Evolutionary conservation across 495 filamentous ascomycete genomes (phyloP).

Genomic region (Penicillium tannophilum): DNA sequence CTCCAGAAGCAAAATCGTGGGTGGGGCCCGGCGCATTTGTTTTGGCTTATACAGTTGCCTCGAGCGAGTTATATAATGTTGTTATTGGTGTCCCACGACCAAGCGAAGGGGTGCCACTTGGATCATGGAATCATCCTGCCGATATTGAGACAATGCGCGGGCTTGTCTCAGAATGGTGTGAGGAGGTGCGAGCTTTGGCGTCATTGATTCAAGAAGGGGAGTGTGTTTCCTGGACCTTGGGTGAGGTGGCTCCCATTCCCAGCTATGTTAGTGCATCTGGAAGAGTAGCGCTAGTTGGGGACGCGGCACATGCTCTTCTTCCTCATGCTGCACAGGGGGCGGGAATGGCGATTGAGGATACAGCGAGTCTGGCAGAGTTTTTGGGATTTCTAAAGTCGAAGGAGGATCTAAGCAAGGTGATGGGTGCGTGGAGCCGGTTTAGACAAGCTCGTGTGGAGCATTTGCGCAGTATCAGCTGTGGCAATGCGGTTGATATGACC

Average conservation of each 20-base stretch:
- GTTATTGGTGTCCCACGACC: slow-evolving; percentile 18
- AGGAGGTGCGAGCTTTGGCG: slow-evolving; percentile 16
- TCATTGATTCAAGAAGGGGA: slow-evolving; percentile 17
- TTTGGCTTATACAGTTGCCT: slow-evolving; percentile 17
- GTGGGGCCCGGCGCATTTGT: slow-evolving; percentile 13
- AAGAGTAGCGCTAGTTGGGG: slow-evolving; percentile 19
- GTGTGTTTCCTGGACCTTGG: slow-evolving; percentile 16
- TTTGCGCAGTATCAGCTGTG: slow-evolving; percentile 15
- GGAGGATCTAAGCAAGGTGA: slow-evolving; percentile 11
- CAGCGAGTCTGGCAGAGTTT: slow-evolving; percentile 19
- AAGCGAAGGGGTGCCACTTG: slow-evolving; percentile 12
- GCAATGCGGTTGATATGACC: slow-evolving; percentile 20
- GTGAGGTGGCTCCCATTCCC: slow-evolving; percentile 13
- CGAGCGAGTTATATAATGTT: slow-evolving; percentile 15
- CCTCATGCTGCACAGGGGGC: slow-evolving; percentile 22
- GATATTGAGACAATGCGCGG: slow-evolving; percentile 17
- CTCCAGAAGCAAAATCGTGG: slow-evolving; percentile 15
- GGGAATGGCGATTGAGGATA: slow-evolving; percentile 22
- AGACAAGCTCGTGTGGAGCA: slow-evolving; percentile 19
- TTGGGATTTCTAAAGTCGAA: slow-evolving; percentile 12
- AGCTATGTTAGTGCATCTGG: slow-evolving; percentile 17
- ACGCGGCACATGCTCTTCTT: slow-evolving; percentile 21
- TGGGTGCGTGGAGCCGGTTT: slow-evolving; percentile 19
- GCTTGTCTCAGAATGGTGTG: slow-evolving; percentile 19
- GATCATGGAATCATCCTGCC: slow-evolving; percentile 19